Evolutionary conservation across 1,284 basidiomycete species (phyloP).

Genomic region (Sporisorium exsertum): DNA sequence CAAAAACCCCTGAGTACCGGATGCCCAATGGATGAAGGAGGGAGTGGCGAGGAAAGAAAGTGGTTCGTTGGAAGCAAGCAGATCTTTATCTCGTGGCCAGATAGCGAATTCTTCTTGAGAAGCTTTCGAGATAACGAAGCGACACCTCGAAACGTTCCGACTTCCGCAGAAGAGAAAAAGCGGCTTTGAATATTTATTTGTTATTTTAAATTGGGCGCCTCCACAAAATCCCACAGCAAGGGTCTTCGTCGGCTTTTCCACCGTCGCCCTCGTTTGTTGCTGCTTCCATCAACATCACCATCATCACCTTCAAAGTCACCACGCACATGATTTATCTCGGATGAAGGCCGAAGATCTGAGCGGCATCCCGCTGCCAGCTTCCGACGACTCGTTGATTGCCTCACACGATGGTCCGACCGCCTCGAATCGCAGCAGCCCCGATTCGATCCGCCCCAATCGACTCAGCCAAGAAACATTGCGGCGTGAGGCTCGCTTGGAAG

Average conservation of each 20-base stretch:
- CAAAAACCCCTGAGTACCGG: neutral
- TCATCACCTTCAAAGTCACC: neutral
- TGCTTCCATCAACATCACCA: neutral
- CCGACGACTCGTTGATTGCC: neutral
- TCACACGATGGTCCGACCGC: neutral
- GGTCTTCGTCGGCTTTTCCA: constrained; percentile 3
- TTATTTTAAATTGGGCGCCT: constrained; percentile 17
- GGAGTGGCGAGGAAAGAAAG: neutral
- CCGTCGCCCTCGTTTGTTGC: neutral
- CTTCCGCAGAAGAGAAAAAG: constrained; percentile 9
- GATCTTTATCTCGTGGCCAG: constrained; percentile 2
- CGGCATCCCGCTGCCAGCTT: constrained; percentile 7
- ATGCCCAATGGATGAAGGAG: neutral
- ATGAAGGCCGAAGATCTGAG: constrained; percentile 20
- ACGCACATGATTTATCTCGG: constrained; percentile 19
- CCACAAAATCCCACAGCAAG: constrained; percentile 22
- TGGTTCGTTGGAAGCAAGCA: neutral
- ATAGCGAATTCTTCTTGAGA: neutral
- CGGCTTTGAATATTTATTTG: neutral
- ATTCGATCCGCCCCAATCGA: neutral
- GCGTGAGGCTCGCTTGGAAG: neutral
- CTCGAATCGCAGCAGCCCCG: neutral
- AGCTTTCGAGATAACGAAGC: neutral
- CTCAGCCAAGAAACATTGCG: constrained; percentile 32
- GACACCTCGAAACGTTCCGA: constrained; percentile 18